These are phyloP conservation scores for Moricandia arvensis DNA, from an alignment of 345 rosid genomes.

Conservation along the genomic window DNA sequence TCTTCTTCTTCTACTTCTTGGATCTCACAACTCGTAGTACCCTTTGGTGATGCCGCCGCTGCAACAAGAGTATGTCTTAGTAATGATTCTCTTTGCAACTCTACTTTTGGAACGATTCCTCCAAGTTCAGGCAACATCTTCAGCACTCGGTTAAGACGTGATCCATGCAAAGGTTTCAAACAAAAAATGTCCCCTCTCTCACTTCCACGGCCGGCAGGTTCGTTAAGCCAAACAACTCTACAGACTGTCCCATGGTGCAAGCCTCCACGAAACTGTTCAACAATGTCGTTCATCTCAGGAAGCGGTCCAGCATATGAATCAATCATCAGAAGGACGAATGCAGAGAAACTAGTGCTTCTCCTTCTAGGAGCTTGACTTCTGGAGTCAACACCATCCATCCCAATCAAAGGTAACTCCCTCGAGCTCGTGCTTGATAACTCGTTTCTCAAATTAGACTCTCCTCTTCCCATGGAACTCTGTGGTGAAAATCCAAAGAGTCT, in stretches of 20 bases:
- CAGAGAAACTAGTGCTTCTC: constrained; percentile 29
- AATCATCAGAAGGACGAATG: constrained; percentile 54
- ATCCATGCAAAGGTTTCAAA: constrained; percentile 72
- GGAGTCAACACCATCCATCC: constrained; percentile 51
- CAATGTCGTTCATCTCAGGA: constrained; percentile 32
- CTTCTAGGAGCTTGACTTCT: constrained; percentile 29
- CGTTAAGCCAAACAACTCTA: constrained; percentile 76
- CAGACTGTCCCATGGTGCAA: constrained; percentile 32
- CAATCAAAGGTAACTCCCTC: constrained; percentile 53
- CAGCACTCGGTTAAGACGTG: constrained; percentile 49
- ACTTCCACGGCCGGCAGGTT: constrained; percentile 27
- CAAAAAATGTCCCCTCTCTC: constrained; percentile 37
- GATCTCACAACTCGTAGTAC: constrained; percentile 19
- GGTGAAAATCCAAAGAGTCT: constrained; percentile 41
- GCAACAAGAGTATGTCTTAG: constrained; percentile 2
- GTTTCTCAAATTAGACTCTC: constrained; percentile 42
- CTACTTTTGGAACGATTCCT: constrained; percentile 31
- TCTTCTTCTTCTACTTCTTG: constrained; percentile 33
- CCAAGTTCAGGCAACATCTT: constrained; percentile 71
- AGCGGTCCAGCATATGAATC: constrained; percentile 65
- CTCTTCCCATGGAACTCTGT: constrained; percentile 45
- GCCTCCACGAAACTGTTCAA: constrained; percentile 48
- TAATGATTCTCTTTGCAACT: constrained; percentile 30
- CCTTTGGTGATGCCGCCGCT: background rate
- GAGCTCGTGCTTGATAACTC: constrained; percentile 38